phyloP scores from a whole-genome alignment of 108 stramenopile species.

The Licmophora abbreviata region DNA sequence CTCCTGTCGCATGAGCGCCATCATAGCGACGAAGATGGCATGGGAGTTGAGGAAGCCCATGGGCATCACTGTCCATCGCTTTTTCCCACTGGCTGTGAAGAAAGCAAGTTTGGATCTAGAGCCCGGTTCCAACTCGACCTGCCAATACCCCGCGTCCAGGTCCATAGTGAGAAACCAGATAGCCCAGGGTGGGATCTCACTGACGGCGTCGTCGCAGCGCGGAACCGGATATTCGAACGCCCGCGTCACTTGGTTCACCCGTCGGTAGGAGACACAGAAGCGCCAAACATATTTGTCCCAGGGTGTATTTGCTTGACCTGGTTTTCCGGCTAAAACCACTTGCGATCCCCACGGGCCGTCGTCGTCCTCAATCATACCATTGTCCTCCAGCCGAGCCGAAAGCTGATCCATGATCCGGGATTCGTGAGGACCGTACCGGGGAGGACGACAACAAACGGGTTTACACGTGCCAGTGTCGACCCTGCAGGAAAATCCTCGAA shows the following conservation, averaged over 20 bases:
- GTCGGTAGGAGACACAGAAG: background rate
- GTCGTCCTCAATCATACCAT: background rate
- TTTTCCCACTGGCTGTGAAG: background rate
- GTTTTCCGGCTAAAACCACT: conserved; percentile 1
- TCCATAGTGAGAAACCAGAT: background rate
- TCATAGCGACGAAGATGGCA: background rate
- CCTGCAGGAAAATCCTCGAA: too few relatives aligned
- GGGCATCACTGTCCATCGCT: background rate
- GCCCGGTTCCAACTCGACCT: background rate
- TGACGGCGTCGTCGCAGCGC: background rate
- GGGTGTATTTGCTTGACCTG: background rate
- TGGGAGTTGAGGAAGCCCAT: conserved; percentile 1
- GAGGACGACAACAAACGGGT: background rate
- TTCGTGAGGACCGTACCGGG: background rate
- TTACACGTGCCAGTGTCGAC: too few relatives aligned
- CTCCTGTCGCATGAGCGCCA: background rate
- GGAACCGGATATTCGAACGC: background rate
- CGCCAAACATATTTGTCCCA: background rate
- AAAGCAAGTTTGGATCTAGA: background rate
- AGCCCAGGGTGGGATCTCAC: background rate
- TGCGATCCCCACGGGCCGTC: background rate
- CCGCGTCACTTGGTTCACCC: background rate
- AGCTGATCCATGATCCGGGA: background rate
- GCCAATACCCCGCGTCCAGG: background rate
- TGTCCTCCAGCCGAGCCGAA: too few relatives aligned